Evolutionary conservation across 148 eudicot species (phyloP), one percentile per base, ranked within the genome.

Genomic region (Arbutus unedo): DNA sequence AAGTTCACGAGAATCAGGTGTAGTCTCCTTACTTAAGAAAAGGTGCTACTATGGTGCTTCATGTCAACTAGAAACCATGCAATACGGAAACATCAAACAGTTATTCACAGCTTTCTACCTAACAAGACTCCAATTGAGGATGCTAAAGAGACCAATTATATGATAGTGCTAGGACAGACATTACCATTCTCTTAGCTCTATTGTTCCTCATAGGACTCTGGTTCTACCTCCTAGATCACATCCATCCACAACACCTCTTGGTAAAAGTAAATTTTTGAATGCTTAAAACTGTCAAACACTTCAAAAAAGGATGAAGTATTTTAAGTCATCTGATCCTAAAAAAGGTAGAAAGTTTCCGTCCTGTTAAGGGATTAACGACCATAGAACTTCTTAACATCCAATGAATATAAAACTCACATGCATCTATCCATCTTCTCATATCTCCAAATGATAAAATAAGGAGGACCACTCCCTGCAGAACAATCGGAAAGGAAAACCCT

Each of bases 261-360:
- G 25, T 10, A 72, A 11, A 0, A 19, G 11, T 3, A 9, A 16
- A 11, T 55, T 64, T 44, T 66, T 38, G 25, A 62, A 53, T 53
- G 43, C 48, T 31, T 55, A 23, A 31, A 79, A 70, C 31, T 25
- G 78, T n/a, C 23, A 38, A 44, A n/a, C 49, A 4, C 60, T 77
- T 21, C 21, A 48, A 25, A 31, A 31, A 10, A 9, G 15, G 18
- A 14, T 16, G 43, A 67, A 48, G 71, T 25, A 56, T 79, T 79
- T 59, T 74, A 82, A 66, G 68, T 23, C 67, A 80, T 73, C 55
- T 43, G 75, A 74, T 74, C 79, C 62, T 31, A 49, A 59, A 59
- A 38, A 11, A 31, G 73, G 73, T 47, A 74, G 60, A 53, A 47
- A 66, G 49, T 21, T 43, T 31, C 23, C 1, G 38, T 31, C 38